Conservation (phyloP, 192 early-diverging fungal genomes). For the Bifiguratus adelaidae region DNA sequence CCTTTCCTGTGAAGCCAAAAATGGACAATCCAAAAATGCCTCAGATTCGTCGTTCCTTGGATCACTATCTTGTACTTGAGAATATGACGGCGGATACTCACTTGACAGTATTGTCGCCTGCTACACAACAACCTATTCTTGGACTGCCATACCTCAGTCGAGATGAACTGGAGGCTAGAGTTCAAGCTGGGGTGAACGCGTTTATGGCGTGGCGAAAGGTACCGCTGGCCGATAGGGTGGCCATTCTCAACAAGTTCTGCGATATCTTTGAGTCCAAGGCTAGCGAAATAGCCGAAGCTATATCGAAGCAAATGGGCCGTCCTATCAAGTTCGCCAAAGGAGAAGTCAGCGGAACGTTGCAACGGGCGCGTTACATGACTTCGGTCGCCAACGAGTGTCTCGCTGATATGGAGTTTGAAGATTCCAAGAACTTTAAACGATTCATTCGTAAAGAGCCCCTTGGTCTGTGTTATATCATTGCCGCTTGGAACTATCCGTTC, state of each 20-base stretch:
- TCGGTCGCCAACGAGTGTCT: constrained; percentile 53
- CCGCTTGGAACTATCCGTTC: constrained; percentile 80
- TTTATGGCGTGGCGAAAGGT: constrained; percentile 41
- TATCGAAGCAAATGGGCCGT: constrained; percentile 60
- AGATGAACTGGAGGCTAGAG: constrained; percentile 22
- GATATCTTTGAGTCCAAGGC: constrained; percentile 39
- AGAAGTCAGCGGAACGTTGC: constrained; percentile 63
- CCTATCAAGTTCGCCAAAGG: constrained; percentile 49
- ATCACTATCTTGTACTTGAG: too few relatives aligned
- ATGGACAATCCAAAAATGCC: too few relatives aligned
- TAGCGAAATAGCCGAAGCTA: constrained; percentile 40
- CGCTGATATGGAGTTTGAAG: constrained; percentile 41
- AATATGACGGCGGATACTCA: too few relatives aligned
- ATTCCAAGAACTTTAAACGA: constrained; percentile 36
- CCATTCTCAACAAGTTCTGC: constrained; percentile 34
- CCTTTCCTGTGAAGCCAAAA: too few relatives aligned
- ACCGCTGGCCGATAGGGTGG: constrained; percentile 38
- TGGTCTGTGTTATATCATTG: constrained; percentile 42
- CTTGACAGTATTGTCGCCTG: constrained; percentile 18
- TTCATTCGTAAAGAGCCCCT: constrained; percentile 65
- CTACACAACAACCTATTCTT: constrained; percentile 7
- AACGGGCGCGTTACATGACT: constrained; percentile 56
- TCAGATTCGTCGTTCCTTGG: too few relatives aligned
- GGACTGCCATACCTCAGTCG: constrained; percentile 5
- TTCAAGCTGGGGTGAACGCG: constrained; percentile 28